Conservation (phyloP, 331 rosid genomes). For the Arachis monticola region DNA sequence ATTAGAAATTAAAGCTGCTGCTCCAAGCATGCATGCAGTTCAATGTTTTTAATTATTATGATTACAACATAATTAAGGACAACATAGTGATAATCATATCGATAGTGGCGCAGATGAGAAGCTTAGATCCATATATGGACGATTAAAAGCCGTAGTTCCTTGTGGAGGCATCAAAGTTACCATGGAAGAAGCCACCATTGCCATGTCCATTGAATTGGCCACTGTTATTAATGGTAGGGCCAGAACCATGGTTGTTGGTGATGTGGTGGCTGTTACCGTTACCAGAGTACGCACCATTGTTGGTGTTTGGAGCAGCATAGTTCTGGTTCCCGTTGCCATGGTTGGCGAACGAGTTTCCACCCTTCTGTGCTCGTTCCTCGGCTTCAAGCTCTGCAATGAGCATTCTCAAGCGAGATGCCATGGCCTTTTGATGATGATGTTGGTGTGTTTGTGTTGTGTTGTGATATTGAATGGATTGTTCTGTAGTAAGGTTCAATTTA, state of each 20-base stretch:
- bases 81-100: too few species aligned
- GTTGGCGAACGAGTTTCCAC: not conserved
- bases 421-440: not conserved
- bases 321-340: constrained; percentile 4
- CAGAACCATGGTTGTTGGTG: not conserved
- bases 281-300: constrained; percentile 7
- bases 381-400: not conserved
- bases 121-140: too few species aligned
- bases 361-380: not conserved
- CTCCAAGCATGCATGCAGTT: too few species aligned
- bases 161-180: constrained; percentile 6
- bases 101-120: not conserved
- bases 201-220: constrained; percentile 7
- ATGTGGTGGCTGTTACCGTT: not conserved
- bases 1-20: too few species aligned
- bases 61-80: too few species aligned
- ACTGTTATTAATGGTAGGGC: not conserved
- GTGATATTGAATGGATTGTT: too few species aligned
- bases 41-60: too few species aligned
- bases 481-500: too few species aligned
- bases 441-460: too few species aligned
- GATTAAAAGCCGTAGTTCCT: not conserved
- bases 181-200: constrained; percentile 2
- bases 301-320: not conserved
- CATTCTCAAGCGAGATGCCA: not conserved